These are phyloP conservation scores for Termitomyces sp. DNA, from an alignment of 768 basidiomycete species.

Conservation along the genomic window DNA sequence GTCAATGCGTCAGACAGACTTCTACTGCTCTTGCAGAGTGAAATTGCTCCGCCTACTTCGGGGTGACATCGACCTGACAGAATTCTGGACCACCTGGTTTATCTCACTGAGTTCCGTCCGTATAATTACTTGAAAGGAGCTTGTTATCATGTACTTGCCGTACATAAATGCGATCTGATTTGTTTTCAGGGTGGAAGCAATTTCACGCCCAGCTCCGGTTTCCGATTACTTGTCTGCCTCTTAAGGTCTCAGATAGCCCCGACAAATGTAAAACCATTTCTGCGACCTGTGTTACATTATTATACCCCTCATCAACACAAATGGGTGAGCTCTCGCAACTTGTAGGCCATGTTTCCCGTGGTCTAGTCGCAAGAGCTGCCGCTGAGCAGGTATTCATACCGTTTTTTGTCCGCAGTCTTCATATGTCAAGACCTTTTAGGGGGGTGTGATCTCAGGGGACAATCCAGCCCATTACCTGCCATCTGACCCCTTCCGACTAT, in stretches of 20 bases:
- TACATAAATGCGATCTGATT: conserved; percentile 1
- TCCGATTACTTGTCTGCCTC: conserved; percentile 7
- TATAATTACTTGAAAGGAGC: not conserved
- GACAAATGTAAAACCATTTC: not conserved
- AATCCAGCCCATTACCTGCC: conserved; percentile 62
- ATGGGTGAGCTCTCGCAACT: conserved; percentile 48
- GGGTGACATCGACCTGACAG: not conserved
- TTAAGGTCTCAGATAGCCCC: not conserved
- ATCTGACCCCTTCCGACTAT: conserved; percentile 66
- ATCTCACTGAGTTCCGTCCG: not conserved
- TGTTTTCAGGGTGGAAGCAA: not conserved
- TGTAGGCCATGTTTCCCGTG: conserved; percentile 20
- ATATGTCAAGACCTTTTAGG: conserved; percentile 32
- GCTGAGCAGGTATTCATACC: conserved; percentile 36
- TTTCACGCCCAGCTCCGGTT: conserved; percentile 5
- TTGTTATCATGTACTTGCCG: conserved; percentile 2
- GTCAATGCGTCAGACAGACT: not conserved
- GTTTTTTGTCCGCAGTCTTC: not conserved
- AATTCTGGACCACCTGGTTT: not conserved
- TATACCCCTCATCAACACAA: conserved; percentile 1
- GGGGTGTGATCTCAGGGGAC: conserved; percentile 71
- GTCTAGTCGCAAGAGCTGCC: conserved; percentile 39
- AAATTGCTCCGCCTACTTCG: not conserved
- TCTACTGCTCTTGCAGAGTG: not conserved
- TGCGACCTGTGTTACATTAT: not conserved